phyloP scores from a whole-genome alignment of 139 green algal genomes.

The Chlamydomonas urium region DNA sequence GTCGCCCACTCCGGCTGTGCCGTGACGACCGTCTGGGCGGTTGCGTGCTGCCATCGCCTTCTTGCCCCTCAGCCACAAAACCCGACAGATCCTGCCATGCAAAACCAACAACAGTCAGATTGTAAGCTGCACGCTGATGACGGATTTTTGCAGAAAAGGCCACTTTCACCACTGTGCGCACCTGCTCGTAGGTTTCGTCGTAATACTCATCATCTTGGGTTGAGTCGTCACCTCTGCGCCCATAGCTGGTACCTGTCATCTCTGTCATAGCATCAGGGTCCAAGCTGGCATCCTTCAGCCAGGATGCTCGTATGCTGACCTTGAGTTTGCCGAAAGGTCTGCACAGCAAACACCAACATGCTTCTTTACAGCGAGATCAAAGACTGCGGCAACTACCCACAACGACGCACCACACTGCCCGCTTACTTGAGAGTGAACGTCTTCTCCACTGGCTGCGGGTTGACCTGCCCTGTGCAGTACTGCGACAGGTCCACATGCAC shows the following conservation, averaged over 20 bases:
- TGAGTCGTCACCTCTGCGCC: no score
- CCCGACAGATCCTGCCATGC: no score
- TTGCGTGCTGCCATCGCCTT: no score
- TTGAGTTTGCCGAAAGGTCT: conserved; percentile 11
- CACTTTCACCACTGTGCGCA: no score
- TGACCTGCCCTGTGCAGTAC: conserved; percentile 30
- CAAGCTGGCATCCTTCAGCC: conserved; percentile 6
- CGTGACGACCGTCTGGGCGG: no score
- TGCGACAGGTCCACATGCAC: conserved; percentile 38
- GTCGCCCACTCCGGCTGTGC: no score
- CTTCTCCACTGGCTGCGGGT: conserved; percentile 34
- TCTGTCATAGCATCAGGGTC: conserved; percentile 5
- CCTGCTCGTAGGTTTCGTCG: no score
- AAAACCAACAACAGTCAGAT: no score
- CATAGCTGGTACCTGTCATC: background rate
- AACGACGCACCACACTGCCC: background rate
- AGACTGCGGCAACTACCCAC: background rate
- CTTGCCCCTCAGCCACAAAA: no score
- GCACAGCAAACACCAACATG: conserved; percentile 12
- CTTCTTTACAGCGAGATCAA: background rate
- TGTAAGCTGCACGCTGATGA: no score
- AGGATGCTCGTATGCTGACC: conserved; percentile 1
- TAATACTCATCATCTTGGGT: no score
- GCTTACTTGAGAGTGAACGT: conserved; percentile 36
- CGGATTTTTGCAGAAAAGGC: no score